phyloP scores from a whole-genome alignment of 176 grass and related monocot genomes.

The Oryza australiensis region DNA sequence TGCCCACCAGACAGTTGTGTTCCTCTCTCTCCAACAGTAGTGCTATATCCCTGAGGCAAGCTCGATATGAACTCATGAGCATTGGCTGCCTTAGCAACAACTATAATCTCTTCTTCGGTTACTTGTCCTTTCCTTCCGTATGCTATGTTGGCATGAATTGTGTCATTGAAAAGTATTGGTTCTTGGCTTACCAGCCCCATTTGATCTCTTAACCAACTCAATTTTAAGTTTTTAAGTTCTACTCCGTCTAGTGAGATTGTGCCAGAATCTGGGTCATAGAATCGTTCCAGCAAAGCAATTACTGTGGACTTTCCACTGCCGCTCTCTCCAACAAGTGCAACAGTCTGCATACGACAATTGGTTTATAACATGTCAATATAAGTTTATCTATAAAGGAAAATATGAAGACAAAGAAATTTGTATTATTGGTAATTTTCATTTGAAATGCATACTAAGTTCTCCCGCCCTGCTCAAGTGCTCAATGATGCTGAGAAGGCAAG shows the following conservation, averaged over 20 bases:
- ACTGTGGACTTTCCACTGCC: conserved; percentile 76
- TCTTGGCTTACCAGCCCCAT: conserved; percentile 73
- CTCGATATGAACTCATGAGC: conserved; percentile 53
- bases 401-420: not conserved
- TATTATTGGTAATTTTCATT: not conserved
- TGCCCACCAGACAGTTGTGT: conserved; percentile 60
- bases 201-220: conserved; percentile 66
- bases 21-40: conserved; percentile 53
- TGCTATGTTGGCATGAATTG: conserved; percentile 56
- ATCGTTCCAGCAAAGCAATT: conserved; percentile 69
- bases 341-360: conserved; percentile 38
- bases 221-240: conserved; percentile 38
- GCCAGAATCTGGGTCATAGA: conserved; percentile 59
- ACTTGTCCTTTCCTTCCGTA: conserved; percentile 52
- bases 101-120: conserved; percentile 45
- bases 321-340: conserved; percentile 72
- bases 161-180: conserved; percentile 57
- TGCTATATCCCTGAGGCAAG: conserved; percentile 52
- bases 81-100: conserved; percentile 42
- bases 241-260: conserved; percentile 54
- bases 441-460: not conserved
- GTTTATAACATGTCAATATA: conserved; percentile 2
- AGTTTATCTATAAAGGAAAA: not conserved
- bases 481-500: not conserved
- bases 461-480: not conserved